Evolutionary conservation across 768 basidiomycete genomes (phyloP), one percentile per base, ranked within the genome.

Genomic region (Terana coerulea): DNA sequence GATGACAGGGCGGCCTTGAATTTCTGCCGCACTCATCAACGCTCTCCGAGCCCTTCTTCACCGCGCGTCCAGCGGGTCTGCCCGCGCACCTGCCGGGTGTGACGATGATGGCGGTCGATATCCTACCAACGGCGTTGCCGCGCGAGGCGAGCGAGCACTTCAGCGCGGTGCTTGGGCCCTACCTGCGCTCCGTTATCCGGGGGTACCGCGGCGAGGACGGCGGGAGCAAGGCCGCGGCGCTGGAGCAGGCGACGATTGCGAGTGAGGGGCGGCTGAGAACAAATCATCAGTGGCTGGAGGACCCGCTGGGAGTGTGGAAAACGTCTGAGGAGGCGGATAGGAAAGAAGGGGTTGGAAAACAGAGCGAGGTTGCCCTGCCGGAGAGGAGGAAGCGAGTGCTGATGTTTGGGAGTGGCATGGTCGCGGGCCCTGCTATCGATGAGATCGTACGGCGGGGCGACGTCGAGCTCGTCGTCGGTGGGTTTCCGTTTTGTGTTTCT

Each of bases 391-490:
- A 79, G 68, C 86, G 85, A 59, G 77, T 94, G 0, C 66, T 98
- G 29, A 72, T 97, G 61, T 76, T 98, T 2, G 95, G 95, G 7
- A 92, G 89, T 49, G 95, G 95, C n/a, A 92, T 97, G 84, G 95
- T 98, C 17, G 91, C 93, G 4, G 87, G 86, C 2, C 95, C 95
- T 14, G 89, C 90, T 0, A 84, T 92, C 3, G 80, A 88, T 46
- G 79, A 87, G 61, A 75, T 97, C 43, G 78, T 80, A 36, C 73
- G 74, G 56, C 71, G 83, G 49, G 58, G 62, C 0, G 86, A 91
- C 56, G 69, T 94, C 0, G 75, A 84, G 49, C 67, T 97, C 25
- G 66, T 88, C 5, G 81, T 97, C 54, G 93, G 93, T 93, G 55
- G 3, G 48, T 41, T 12, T 3, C 17, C 3, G 17, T 1, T 39